Evolutionary conservation across 176 grass and related monocot species (phyloP), one percentile per base, ranked within the genome.

Genomic region (Zizania latifolia): DNA sequence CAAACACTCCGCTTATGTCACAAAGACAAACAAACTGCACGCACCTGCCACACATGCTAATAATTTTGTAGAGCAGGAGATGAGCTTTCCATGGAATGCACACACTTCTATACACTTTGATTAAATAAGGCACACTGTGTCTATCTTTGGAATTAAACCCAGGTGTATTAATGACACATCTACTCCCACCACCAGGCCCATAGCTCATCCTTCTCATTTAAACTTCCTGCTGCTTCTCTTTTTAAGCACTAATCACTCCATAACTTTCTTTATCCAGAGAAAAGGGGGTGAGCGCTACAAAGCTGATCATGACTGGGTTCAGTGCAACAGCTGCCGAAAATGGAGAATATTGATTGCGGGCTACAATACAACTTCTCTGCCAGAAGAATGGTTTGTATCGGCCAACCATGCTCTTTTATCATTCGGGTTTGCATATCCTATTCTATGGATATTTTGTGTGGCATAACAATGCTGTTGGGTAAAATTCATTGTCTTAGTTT

Each of bases 231-330:
- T 60, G 50, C 13, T 64, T 82, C 22, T 34, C 24, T 79, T 75
- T 75, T 65, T 19, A 26, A 63, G 45, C 19, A 21, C 39, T 74
- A 40, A 57, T 77, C 21, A 68, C 51, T 83, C 5, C 50, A 86
- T 45, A 62, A 77, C 26, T 56, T 66, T 62, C 34, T 51, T 90
- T 17, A 65, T 76, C 17, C 75, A 97, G 90, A 90, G 71, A 71
- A 88, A 86, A 79, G 75, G 55, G 62, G 62, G 24, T 13, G 84
- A 78, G 26, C 7, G 36, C 55, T 75, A 86, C 78, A 81, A 88
- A 45, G 39, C 93, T 81, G 93, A 97, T 88, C 67, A 86, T 68
- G 70, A 97, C 12, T 92, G 93, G 93, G 93, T 97, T 84, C 93
- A 97, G 68, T 97, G 93, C 29, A 74, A 68, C 58, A 78, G 89